A percentile compares a stretch with the other conserved stretches of the same genome.
phyloP scores from a whole-genome alignment of 1,139 yeast species.

The Lodderomyces oxycetoniae region DNA sequence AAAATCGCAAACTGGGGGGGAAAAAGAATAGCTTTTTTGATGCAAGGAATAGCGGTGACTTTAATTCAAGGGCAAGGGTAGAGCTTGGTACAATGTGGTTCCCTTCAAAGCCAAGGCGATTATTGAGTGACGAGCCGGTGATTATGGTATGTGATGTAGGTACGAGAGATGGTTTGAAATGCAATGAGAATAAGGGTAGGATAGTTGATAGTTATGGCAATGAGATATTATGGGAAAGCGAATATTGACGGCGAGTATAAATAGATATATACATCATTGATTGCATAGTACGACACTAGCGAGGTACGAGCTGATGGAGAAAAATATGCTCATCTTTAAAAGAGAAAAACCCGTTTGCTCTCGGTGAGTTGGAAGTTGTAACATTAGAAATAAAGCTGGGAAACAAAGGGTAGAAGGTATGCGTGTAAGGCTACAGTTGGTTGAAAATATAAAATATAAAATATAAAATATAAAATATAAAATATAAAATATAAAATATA shows the following conservation, averaged over 20 bases:
- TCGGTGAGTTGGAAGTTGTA: too few species aligned
- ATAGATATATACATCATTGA: neutral
- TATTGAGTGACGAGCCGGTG: constrained; percentile 3
- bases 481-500: too few species aligned
- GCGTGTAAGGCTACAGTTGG: too few species aligned
- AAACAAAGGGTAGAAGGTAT: too few species aligned
- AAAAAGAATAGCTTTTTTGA: neutral
- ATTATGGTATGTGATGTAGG: constrained; percentile 10
- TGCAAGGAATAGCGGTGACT: neutral
- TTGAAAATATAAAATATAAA: too few species aligned
- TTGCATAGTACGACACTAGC: neutral
- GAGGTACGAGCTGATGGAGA: neutral
- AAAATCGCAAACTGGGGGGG: neutral
- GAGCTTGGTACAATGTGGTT: constrained; percentile 4
- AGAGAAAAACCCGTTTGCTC: too few species aligned
- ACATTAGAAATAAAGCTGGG: too few species aligned
- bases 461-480: too few species aligned
- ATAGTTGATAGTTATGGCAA: constrained; percentile 9
- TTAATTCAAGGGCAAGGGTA: neutral
- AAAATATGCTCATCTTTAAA: too few species aligned
- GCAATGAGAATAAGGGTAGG: constrained; percentile 7
- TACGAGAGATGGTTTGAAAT: constrained; percentile 7
- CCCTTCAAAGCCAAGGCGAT: constrained; percentile 2
- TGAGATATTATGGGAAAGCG: constrained; percentile 7
- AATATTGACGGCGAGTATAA: constrained; percentile 3